A percentile compares a stretch with the other conserved stretches of the same genome.
Conservation (phyloP, 2,329 filamentous ascomycete genomes). For the Sclerotinia spermophila region DNA sequence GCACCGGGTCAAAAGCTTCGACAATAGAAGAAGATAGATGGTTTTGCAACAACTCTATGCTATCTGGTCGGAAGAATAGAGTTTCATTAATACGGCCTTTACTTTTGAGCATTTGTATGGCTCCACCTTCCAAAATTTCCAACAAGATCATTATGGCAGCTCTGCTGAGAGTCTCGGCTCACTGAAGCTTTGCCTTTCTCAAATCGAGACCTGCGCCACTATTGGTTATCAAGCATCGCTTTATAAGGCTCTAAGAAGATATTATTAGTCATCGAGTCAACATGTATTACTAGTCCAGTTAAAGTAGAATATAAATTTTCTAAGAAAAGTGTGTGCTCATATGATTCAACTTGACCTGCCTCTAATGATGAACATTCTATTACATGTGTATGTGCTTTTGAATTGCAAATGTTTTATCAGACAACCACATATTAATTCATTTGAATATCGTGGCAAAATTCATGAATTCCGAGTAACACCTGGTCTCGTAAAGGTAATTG, state of each 20-base stretch:
- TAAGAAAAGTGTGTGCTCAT: not conserved
- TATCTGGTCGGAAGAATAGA: not conserved
- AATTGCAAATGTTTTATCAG: not conserved
- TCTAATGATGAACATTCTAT: not conserved
- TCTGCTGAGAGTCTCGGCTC: not conserved
- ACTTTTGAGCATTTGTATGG: not conserved
- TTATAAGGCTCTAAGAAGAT: not conserved
- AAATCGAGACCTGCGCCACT: not conserved
- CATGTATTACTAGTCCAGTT: not conserved
- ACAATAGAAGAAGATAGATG: not conserved
- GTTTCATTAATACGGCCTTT: not conserved
- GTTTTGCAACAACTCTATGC: not conserved
- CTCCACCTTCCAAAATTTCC: not conserved
- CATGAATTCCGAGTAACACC: conserved; percentile 17
- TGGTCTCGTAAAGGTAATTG: conserved; percentile 15
- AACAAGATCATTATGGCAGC: not conserved
- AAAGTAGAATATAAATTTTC: not conserved
- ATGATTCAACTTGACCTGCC: not conserved
- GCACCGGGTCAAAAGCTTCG: not conserved
- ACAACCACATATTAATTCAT: not conserved
- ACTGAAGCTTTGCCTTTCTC: not conserved
- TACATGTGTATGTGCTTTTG: not conserved
- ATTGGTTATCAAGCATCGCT: not conserved
- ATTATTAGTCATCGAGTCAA: not conserved
- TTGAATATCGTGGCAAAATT: conserved; percentile 2